Percentiles rank a stretch among this genome's conserved stretches.
phyloP scores from a whole-genome alignment of 768 basidiomycete species.

The Pleurotus sapidus region DNA sequence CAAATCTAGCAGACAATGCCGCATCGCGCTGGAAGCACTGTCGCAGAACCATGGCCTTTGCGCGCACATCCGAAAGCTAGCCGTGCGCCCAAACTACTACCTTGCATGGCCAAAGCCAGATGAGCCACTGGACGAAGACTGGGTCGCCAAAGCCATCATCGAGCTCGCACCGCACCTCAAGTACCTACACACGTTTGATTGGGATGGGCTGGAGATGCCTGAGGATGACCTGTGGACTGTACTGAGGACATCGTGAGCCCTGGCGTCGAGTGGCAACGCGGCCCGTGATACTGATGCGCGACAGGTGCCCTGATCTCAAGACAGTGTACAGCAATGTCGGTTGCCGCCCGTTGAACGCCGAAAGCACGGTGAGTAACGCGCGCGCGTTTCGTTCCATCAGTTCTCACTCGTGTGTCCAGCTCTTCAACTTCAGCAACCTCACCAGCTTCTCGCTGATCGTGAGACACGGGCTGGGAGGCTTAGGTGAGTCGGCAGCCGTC shows the following conservation, averaged over 20 bases:
- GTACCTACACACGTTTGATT: slow-evolving; percentile 43
- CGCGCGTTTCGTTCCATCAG: slow-evolving; percentile 1
- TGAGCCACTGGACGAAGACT: slow-evolving; percentile 33
- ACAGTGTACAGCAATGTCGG: slow-evolving; percentile 46
- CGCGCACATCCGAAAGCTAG: slow-evolving; percentile 36
- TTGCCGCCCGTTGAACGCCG: background rate
- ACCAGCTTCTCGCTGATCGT: slow-evolving; percentile 45
- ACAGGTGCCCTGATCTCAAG: slow-evolving; percentile 40
- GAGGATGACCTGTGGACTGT: slow-evolving; percentile 37
- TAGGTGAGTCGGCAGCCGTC: too few relatives aligned
- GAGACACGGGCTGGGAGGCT: slow-evolving; percentile 39
- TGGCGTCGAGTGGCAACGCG: background rate
- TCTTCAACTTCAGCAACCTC: slow-evolving; percentile 42
- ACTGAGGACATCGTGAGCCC: slow-evolving; percentile 34
- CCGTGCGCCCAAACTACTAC: slow-evolving; percentile 49
- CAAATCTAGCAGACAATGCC: slow-evolving; percentile 39
- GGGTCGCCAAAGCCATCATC: slow-evolving; percentile 36
- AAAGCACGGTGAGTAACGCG: slow-evolving; percentile 5
- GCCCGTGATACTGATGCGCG: slow-evolving; percentile 1
- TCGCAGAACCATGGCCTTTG: slow-evolving; percentile 31
- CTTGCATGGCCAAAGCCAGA: slow-evolving; percentile 45
- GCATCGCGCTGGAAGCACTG: slow-evolving; percentile 34
- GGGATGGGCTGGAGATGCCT: slow-evolving; percentile 50
- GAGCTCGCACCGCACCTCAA: slow-evolving; percentile 28
- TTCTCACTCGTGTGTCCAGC: slow-evolving; percentile 12